Evolutionary conservation across 768 basidiomycete genomes (phyloP), one percentile per base, ranked within the genome.

Genomic region (Lactifluus subvellereus): DNA sequence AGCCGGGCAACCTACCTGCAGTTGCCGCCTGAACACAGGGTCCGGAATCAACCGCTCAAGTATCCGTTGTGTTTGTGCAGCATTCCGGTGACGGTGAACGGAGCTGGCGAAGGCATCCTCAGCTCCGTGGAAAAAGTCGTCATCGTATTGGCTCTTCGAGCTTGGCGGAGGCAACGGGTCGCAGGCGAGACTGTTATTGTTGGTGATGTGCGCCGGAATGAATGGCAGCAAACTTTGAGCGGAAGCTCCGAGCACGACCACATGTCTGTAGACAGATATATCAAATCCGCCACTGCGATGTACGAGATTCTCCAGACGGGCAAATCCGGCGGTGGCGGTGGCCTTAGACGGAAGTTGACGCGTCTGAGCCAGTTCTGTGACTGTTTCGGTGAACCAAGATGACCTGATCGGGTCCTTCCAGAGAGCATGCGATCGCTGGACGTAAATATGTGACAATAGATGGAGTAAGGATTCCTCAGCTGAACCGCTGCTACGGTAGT

Each of bases 371-470:
- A 79, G 74, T 0, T 74, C 65, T 2, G 74, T 71, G 50, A 87
- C 76, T 2, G 84, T 86, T n/a, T 75, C 72, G 1, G 81, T 70
- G 68, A 97, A 84, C 94, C 94, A 98, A 0, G 79, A 71, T 1
- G 81, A 69, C 37, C 81, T 77, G 1, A 72, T 69, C 0, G 87
- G 76, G 14, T 87, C 84, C 76, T 95, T 98, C 94, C 94, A 98
- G 2, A 96, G 72, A 0, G 85, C 72, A 9, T 75, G 78, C 0
- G 91, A 89, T 7, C 92, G 87, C 48, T 88, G 84, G 4, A 82
- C 90, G 72, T 98, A 98, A 27, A 98, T 83, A 69, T 94, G 91
- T 0, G 91, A 89, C 4, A 98, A 80, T 8, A 97, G 82, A 67
- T 97, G 88, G 0, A 93, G 75, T 2, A 82, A 72, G 0, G 82